Evolutionary conservation across 257 asterid genomes (phyloP).

Genomic region (Jaltomata sinuosa): DNA sequence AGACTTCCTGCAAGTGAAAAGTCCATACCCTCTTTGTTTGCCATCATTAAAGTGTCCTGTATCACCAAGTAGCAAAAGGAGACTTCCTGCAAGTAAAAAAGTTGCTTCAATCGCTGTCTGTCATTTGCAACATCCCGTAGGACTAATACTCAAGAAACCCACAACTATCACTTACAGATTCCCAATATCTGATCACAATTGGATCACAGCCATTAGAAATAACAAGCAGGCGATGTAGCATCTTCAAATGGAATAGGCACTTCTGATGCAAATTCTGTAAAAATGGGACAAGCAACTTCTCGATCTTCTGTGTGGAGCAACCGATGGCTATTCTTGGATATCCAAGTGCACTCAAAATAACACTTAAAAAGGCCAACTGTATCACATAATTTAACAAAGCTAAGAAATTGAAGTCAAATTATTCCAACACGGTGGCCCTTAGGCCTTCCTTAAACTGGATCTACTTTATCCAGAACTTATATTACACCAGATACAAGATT

Average conservation of each 20-base stretch:
- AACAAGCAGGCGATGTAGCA: background rate
- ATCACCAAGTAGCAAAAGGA: background rate
- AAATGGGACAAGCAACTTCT: background rate
- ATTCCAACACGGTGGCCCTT: background rate
- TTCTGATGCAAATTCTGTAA: background rate
- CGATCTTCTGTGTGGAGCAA: background rate
- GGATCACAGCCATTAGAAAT: background rate
- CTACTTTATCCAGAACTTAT: background rate
- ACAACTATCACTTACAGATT: background rate
- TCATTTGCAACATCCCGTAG: background rate
- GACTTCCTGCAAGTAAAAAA: background rate
- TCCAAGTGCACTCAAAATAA: background rate
- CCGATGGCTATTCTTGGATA: background rate
- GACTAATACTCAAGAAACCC: background rate
- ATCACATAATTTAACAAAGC: background rate
- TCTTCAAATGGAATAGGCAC: background rate
- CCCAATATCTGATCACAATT: background rate
- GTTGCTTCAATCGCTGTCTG: background rate
- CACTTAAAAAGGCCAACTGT: background rate
- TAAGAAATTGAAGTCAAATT: background rate
- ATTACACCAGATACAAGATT: background rate
- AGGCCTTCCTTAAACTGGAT: background rate
- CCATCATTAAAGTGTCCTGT: background rate
- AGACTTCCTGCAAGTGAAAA: background rate
- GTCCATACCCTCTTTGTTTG: background rate